These are phyloP conservation scores for Mortierella claussenii DNA, from an alignment of 192 early-diverging fungal genomes.

Conservation along the genomic window DNA sequence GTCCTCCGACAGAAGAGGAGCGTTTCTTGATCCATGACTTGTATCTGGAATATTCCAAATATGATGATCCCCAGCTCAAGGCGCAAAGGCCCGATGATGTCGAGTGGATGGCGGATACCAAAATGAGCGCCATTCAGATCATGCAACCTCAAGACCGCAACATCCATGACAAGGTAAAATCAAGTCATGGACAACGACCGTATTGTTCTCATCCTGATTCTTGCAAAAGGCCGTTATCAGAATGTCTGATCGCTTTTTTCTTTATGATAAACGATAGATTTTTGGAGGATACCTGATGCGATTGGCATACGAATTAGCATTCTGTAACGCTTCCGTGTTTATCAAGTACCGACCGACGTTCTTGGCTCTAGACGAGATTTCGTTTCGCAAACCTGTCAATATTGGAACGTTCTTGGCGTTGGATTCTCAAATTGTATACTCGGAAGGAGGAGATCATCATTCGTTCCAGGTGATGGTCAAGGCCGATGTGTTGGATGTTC, in stretches of 20 bases:
- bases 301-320: slow-evolving; percentile 86
- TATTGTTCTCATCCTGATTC: not conserved
- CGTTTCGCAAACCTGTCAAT: slow-evolving; percentile 86
- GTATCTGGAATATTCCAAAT: slow-evolving; percentile 77
- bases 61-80: slow-evolving; percentile 55
- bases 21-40: slow-evolving; percentile 81
- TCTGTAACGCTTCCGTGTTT: slow-evolving; percentile 78
- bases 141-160: slow-evolving; percentile 76
- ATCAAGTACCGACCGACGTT: slow-evolving; percentile 66
- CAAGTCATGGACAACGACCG: not conserved
- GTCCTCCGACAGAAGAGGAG: slow-evolving; percentile 84
- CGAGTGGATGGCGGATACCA: slow-evolving; percentile 83
- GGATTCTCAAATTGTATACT: slow-evolving; percentile 81
- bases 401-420: slow-evolving; percentile 84
- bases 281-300: slow-evolving; percentile 90
- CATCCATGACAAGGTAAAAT: slow-evolving; percentile 46
- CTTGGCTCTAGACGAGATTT: slow-evolving; percentile 77
- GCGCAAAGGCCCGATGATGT: slow-evolving; percentile 55
- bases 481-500: slow-evolving; percentile 83
- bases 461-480: slow-evolving; percentile 76
- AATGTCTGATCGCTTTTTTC: not conserved
- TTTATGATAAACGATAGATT: slow-evolving; percentile 56
- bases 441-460: slow-evolving; percentile 62
- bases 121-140: slow-evolving; percentile 73
- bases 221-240: not conserved